Conservation (phyloP, 768 basidiomycete species). For the Trametes sanguinea region DNA sequence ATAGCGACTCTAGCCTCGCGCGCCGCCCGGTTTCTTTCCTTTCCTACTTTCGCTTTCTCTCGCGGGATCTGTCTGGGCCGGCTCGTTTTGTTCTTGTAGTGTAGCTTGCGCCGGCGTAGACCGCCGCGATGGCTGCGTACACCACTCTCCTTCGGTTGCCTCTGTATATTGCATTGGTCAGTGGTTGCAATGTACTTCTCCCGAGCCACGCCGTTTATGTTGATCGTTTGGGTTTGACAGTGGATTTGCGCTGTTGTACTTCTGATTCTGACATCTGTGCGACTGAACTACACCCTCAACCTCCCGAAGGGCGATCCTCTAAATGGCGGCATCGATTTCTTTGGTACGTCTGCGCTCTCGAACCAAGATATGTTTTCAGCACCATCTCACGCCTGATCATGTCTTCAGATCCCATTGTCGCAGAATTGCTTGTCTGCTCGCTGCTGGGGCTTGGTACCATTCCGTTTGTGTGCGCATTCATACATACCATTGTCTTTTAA, state of each 20-base stretch:
- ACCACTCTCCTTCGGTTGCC: constrained; percentile 22
- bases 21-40: background rate
- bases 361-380: too few relatives aligned
- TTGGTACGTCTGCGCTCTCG: constrained; percentile 11
- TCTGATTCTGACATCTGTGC: constrained; percentile 26
- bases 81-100: background rate
- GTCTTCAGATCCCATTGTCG: constrained; percentile 31
- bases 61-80: too few relatives aligned
- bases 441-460: constrained; percentile 25
- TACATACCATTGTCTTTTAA: background rate
- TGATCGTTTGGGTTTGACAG: constrained; percentile 7
- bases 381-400: background rate
- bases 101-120: constrained; percentile 16
- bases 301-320: constrained; percentile 31
- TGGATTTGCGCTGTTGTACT: constrained; percentile 29
- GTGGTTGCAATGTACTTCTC: background rate
- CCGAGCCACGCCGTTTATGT: background rate
- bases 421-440: constrained; percentile 32
- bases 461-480: constrained; percentile 28
- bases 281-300: constrained; percentile 33
- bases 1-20: background rate
- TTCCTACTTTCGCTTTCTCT: background rate
- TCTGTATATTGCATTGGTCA: constrained; percentile 24
- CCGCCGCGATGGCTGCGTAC: constrained; percentile 21
- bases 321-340: constrained; percentile 33